phyloP scores from a whole-genome alignment of 495 filamentous ascomycete species.

The Chaetomidium leptoderma region DNA sequence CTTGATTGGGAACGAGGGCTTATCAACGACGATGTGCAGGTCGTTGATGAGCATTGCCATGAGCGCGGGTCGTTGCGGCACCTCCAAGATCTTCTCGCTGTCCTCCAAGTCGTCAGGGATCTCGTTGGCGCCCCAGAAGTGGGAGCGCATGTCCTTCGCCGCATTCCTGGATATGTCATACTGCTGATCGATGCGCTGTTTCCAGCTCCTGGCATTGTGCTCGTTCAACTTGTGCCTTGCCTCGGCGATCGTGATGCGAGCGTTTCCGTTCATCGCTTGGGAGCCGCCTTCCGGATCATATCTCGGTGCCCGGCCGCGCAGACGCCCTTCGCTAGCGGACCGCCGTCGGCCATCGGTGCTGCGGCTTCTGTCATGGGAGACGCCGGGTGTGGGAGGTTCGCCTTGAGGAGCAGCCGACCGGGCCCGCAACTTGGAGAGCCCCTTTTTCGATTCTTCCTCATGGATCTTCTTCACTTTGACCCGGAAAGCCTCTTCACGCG shows the following conservation, averaged over 20 bases:
- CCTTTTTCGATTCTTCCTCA: constrained; percentile 57
- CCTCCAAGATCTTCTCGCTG: constrained; percentile 76
- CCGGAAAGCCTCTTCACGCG: constrained; percentile 82
- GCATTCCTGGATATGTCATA: constrained; percentile 63
- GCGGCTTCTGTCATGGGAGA: constrained; percentile 46
- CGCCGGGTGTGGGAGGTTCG: constrained; percentile 32
- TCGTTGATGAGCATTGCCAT: constrained; percentile 80
- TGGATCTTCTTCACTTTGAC: constrained; percentile 81
- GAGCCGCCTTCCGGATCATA: constrained; percentile 77
- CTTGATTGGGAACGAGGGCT: constrained; percentile 80
- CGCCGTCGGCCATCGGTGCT: constrained; percentile 47
- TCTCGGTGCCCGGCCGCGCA: constrained; percentile 37
- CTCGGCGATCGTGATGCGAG: constrained; percentile 65
- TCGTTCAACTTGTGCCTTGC: constrained; percentile 70
- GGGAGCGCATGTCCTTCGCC: constrained; percentile 71
- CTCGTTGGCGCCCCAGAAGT: constrained; percentile 82
- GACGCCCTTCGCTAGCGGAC: constrained; percentile 27
- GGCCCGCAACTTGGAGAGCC: constrained; percentile 42
- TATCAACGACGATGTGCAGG: constrained; percentile 80
- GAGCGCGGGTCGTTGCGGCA: constrained; percentile 80
- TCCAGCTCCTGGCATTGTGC: constrained; percentile 89
- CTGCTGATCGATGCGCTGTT: constrained; percentile 77
- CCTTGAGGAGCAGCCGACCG: constrained; percentile 48
- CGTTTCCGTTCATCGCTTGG: constrained; percentile 59
- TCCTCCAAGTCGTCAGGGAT: constrained; percentile 75